A percentile compares a stretch with the other conserved stretches of the same genome.
These are phyloP conservation scores for Oxytropis ochrocephala DNA, from an alignment of 306 rosid genomes.

Conservation along the genomic window DNA sequence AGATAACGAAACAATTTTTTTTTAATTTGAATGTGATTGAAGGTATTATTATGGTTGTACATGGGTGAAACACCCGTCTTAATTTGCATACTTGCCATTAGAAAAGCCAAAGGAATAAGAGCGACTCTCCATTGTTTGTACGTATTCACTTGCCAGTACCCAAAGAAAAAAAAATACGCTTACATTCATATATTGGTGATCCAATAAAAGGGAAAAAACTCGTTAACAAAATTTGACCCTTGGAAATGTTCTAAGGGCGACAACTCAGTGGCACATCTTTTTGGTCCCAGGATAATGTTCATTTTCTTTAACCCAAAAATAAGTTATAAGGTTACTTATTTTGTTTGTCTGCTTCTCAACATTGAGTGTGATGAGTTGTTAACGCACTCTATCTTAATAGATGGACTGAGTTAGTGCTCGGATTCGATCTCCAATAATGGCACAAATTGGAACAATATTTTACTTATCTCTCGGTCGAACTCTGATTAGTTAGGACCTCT, in stretches of 20 bases:
- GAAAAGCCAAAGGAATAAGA: not conserved
- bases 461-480: too few species aligned
- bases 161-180: constrained; percentile 24
- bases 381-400: too few species aligned
- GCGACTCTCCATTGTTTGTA: not conserved
- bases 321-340: not conserved
- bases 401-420: too few species aligned
- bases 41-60: too few species aligned
- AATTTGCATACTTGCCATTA: too few species aligned
- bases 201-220: not conserved
- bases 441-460: too few species aligned
- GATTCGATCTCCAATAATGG: too few species aligned
- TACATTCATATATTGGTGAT: not conserved
- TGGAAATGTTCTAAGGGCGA: constrained; percentile 38
- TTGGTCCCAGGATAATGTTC: constrained; percentile 10
- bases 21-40: too few species aligned
- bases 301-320: not conserved
- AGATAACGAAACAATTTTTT: too few species aligned
- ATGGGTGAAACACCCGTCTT: too few species aligned
- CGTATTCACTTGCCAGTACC: not conserved
- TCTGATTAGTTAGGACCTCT: too few species aligned
- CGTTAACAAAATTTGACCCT: constrained; percentile 24
- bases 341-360: not conserved
- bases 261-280: constrained; percentile 20
- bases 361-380: too few species aligned